These are phyloP conservation scores for Persicaria maculosa DNA, from an alignment of 148 eudicot species.

Conservation along the genomic window DNA sequence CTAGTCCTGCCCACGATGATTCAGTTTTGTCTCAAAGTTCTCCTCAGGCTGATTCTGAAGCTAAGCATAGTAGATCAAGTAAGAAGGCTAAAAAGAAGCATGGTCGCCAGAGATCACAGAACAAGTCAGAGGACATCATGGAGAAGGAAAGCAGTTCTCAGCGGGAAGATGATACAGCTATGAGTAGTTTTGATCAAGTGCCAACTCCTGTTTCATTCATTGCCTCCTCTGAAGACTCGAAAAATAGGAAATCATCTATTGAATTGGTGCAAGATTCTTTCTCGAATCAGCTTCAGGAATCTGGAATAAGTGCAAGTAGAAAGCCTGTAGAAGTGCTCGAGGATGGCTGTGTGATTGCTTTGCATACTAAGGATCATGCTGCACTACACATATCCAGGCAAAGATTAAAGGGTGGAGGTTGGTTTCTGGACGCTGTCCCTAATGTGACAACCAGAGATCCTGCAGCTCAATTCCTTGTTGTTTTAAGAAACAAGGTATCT, in stretches of 20 bases:
- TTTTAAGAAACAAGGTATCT: conserved; percentile 68
- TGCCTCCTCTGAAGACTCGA: conserved; percentile 73
- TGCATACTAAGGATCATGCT: conserved; percentile 59
- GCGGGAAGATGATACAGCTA: conserved; percentile 77
- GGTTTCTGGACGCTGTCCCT: conserved; percentile 82
- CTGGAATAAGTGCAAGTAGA: conserved; percentile 32
- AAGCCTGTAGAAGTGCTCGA: conserved; percentile 53
- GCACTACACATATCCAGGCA: conserved; percentile 84
- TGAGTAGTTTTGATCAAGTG: conserved; percentile 89
- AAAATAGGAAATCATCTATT: conserved; percentile 50
- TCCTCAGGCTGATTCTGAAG: conserved; percentile 49
- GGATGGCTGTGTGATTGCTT: conserved; percentile 83
- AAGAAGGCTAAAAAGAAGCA: conserved; percentile 93
- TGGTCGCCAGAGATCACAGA: conserved; percentile 73
- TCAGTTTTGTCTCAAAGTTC: conserved; percentile 43
- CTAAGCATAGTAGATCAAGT: conserved; percentile 84
- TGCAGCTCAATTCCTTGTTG: conserved; percentile 92
- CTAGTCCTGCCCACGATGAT: conserved; percentile 47
- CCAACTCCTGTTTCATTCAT: conserved; percentile 69
- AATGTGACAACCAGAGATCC: conserved; percentile 89
- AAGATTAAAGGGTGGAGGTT: conserved; percentile 89
- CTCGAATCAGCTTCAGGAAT: conserved; percentile 34
- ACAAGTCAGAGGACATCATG: conserved; percentile 55
- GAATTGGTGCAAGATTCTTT: conserved; percentile 50
- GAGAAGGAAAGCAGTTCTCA: conserved; percentile 68